phyloP scores from a whole-genome alignment of 2,329 filamentous ascomycete species.

The Hypoxylon sp. region DNA sequence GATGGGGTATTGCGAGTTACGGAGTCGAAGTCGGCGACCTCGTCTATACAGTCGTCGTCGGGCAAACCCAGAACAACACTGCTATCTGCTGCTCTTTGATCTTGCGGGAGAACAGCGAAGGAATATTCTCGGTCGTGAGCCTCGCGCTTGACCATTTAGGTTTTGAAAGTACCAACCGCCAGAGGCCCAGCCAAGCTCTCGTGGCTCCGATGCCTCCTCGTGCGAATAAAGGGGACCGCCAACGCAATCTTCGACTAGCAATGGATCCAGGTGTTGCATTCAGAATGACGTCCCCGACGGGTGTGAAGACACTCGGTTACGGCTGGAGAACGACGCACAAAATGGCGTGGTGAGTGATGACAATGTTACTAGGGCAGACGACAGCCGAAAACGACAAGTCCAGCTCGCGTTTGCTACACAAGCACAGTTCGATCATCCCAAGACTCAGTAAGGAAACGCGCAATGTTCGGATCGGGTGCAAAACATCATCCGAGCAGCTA shows the following conservation, averaged over 20 bases:
- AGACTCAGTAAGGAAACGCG: too few relatives aligned
- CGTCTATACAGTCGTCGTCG: neutral
- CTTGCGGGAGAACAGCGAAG: neutral
- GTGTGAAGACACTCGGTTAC: neutral
- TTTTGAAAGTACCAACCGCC: neutral
- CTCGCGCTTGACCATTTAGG: neutral
- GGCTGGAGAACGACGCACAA: neutral
- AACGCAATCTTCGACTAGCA: neutral
- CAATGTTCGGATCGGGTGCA: too few relatives aligned
- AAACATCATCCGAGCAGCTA: too few relatives aligned
- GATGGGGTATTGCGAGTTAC: neutral
- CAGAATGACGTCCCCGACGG: neutral
- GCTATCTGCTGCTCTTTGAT: neutral
- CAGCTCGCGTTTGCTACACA: conserved; percentile 33
- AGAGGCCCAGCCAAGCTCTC: neutral
- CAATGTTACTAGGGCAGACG: neutral
- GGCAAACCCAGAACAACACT: neutral
- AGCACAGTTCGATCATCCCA: conserved; percentile 44
- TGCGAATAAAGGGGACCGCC: neutral
- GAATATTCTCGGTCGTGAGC: neutral
- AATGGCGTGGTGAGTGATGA: neutral
- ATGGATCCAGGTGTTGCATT: neutral
- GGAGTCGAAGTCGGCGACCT: neutral
- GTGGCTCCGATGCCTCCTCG: neutral
- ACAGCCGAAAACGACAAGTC: neutral